Evolutionary conservation across 2,329 filamentous ascomycete species (phyloP), one percentile per base, ranked within the genome.

Genomic region (Cytospora paraplurivora): DNA sequence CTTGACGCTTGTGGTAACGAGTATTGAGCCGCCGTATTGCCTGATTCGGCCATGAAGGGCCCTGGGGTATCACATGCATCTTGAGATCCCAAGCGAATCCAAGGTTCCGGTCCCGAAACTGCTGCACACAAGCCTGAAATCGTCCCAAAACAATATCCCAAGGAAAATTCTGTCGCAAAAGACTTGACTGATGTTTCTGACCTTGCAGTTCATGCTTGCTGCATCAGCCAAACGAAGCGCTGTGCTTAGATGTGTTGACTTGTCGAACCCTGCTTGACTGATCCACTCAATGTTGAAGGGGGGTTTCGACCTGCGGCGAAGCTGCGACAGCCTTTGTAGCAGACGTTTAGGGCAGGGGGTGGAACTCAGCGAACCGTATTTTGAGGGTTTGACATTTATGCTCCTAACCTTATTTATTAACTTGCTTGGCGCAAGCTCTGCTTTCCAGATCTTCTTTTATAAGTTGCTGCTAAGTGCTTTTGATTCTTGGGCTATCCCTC

Each of bases 221-320:
- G 47, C 5, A 34, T 19, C 55, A 13, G 38, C 21, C 19, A 19
- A 15, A 6, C 17, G 12, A 27, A n/a, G 33, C 44, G n/a, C 56
- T 49, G n/a, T 41, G 56, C 44, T 21, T 21, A 32, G n/a, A 41
- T 49, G 32, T 41, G 56, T 32, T 15, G 32, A 33, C 15, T n/a
- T 21, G 21, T 33, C 33, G 41, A 37, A 37, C 41, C 44, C 56
- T 19, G 41, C 21, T 33, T 47, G 2, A 32, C 37, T 38, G 55
- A 47, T 56, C 56, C 62, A 63, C 62, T 56, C 62, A 63, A 27
- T 27, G 27, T 27, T 27, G 27, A 27, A n/a, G n/a, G 27, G 62
- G 62, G 62, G 56, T 49, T 54, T 55, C 62, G 51, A 63, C 56
- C 58, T 56, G 62, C 62, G 62, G 62, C 62, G 37, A 52, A 63